Conservation (phyloP, 257 asterid genomes). For the Anisodus acutangulus region DNA sequence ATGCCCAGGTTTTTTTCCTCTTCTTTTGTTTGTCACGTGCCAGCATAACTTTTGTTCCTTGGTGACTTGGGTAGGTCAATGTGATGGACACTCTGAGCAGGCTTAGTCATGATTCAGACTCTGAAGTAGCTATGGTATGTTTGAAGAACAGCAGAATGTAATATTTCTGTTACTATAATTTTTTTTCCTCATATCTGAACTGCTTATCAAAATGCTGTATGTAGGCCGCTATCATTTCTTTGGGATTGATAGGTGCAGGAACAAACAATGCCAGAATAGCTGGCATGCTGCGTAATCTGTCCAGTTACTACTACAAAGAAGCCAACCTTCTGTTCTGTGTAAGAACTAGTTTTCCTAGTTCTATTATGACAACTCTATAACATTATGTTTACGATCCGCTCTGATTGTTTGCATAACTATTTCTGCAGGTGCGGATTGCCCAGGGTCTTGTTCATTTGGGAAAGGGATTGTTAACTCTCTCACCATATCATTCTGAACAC, state of each 20-base stretch:
- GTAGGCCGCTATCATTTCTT: constrained; percentile 86
- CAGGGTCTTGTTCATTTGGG: constrained; percentile 96
- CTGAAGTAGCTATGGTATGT: constrained; percentile 94
- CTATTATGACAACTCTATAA: neutral
- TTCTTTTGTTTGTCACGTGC: neutral
- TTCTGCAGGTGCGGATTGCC: constrained; percentile 88
- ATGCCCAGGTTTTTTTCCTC: constrained; percentile 14
- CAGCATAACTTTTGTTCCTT: constrained; percentile 32
- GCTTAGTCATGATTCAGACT: constrained; percentile 95
- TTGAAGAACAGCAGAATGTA: constrained; percentile 16
- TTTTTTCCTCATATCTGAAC: constrained; percentile 5
- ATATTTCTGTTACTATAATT: neutral
- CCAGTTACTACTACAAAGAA: constrained; percentile 96
- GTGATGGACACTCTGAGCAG: constrained; percentile 99
- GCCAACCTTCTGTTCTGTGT: constrained; percentile 95
- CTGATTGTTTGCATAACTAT: constrained; percentile 14
- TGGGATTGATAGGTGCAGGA: constrained; percentile 98
- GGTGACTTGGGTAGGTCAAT: constrained; percentile 69
- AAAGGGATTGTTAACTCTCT: constrained; percentile 83
- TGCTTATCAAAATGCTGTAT: constrained; percentile 36
- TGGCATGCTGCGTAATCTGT: constrained; percentile 96
- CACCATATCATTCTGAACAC: constrained; percentile 91
- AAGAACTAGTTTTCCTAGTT: constrained; percentile 39
- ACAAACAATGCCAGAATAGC: constrained; percentile 99
- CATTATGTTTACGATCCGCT: neutral